Evolutionary conservation across 148 eudicot genomes (phyloP).

Genomic region (Vaccinium macrocarpon): DNA sequence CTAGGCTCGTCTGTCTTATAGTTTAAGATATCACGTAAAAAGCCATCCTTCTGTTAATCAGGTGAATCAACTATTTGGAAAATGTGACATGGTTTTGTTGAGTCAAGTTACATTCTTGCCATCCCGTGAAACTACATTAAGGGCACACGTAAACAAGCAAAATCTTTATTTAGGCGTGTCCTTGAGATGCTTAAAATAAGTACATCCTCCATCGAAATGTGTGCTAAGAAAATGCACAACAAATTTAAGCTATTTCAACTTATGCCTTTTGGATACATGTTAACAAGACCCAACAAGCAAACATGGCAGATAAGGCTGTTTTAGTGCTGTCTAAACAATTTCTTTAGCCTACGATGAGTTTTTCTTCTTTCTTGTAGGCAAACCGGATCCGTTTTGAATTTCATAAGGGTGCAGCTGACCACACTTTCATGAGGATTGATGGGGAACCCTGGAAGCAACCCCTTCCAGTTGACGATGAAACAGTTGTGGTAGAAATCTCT

Average conservation of each 20-base stretch:
- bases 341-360: neutral
- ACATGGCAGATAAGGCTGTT: neutral
- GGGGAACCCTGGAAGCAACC: slow-evolving; percentile 99
- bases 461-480: slow-evolving; percentile 71
- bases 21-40: neutral
- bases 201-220: neutral
- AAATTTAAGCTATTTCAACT: neutral
- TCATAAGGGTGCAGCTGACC: slow-evolving; percentile 66
- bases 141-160: neutral
- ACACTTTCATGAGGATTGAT: slow-evolving; percentile 93
- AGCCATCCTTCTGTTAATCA: neutral
- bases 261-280: neutral
- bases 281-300: neutral
- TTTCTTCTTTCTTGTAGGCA: slow-evolving; percentile 37
- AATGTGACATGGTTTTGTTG: neutral
- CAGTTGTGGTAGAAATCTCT: slow-evolving; percentile 80
- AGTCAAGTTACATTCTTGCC: neutral
- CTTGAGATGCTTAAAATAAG: neutral
- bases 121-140: neutral
- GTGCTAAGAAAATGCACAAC: neutral
- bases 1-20: neutral
- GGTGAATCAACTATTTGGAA: neutral
- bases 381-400: slow-evolving; percentile 76
- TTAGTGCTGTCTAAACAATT: neutral
- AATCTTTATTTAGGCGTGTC: neutral